A percentile compares a stretch with the other conserved stretches of the same genome.
phyloP scores from a whole-genome alignment of 768 basidiomycete species.

The Postia placenta region DNA sequence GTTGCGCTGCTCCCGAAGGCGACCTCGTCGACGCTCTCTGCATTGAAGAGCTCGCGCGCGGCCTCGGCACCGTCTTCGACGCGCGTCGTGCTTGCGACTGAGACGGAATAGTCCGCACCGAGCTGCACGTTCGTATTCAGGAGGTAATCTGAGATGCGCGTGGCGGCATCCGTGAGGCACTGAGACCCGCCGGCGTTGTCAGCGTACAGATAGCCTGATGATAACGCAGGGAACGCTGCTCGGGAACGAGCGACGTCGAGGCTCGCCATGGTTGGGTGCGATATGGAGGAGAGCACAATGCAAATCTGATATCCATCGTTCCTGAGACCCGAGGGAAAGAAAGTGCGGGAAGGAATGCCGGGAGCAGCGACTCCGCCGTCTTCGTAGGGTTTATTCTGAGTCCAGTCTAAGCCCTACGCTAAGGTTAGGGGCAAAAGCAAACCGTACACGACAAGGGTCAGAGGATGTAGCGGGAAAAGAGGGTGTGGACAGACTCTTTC shows the following conservation, averaged over 20 bases:
- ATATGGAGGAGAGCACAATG: too few species aligned
- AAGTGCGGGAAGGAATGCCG: too few species aligned
- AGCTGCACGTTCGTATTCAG: conserved; percentile 69
- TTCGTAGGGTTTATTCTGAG: too few species aligned
- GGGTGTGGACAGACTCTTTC: too few species aligned
- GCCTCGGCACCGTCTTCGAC: conserved; percentile 43
- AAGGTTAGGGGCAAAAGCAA: too few species aligned
- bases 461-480: too few species aligned
- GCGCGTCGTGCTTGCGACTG: conserved; percentile 46
- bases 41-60: conserved; percentile 59
- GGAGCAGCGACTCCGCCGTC: too few species aligned
- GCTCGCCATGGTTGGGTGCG: too few species aligned
- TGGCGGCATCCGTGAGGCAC: conserved; percentile 46
- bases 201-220: conserved; percentile 56
- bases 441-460: too few species aligned
- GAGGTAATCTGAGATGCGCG: conserved; percentile 62
- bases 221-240: conserved; percentile 56
- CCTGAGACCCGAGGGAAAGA: too few species aligned
- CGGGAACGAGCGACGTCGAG: conserved; percentile 41
- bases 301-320: too few species aligned
- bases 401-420: too few species aligned
- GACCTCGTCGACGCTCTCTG: conserved; percentile 54
- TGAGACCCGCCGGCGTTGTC: conserved; percentile 80
- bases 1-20: conserved; percentile 65
- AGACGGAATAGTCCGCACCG: conserved; percentile 62